Base-by-base conservation (phyloP, 306 rosid species). In the Fragaria ananassa region DNA sequence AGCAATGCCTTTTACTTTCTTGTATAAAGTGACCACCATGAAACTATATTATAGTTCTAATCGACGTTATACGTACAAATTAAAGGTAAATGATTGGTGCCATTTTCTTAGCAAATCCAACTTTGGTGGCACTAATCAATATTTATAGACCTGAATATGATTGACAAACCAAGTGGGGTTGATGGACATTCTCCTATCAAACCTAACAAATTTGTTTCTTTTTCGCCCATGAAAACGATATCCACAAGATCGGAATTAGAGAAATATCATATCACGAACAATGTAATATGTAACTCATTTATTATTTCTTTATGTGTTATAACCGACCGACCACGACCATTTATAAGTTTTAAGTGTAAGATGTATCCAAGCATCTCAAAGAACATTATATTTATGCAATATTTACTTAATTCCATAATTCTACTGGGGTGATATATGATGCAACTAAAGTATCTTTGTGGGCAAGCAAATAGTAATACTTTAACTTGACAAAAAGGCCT, bases 111-210 rank as follows among this genome's bases (percentile, higher is more conserved):
- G 39, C 29, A 29, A 69, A 18, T 29, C 69, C 60, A 71, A 71
- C 81, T 78, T 70, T 71, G 14, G 56, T 31, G 49, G 56, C 64
- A n/a, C 51, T 4, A 70, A 21, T 19, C 46, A 69, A 56, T 31
- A 64, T 47, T 47, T 15, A 70, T 47, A 31, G 34, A 27, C 10
- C 41, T 51, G 11, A 14, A 6, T 37, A 44, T 75, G 53, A 49
- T 69, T 58, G 21, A 69, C 51, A 25, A 17, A 27, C 45, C 54
- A 39, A 27, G n/a, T 75, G 83, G 76, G 66, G 65, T 45, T 70
- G 31, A 45, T 23, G 9, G 14, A 34, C 63, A 31, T 58, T 54
- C 74, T 13, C 29, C 31, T 50, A 57, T 29, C 41, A 56, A 42
- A 29, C 54, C 46, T 12, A 68, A 34, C 15, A 27, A 37, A 8